phyloP scores from a whole-genome alignment of 305 asterid species.

The Fraxinus velutina region DNA sequence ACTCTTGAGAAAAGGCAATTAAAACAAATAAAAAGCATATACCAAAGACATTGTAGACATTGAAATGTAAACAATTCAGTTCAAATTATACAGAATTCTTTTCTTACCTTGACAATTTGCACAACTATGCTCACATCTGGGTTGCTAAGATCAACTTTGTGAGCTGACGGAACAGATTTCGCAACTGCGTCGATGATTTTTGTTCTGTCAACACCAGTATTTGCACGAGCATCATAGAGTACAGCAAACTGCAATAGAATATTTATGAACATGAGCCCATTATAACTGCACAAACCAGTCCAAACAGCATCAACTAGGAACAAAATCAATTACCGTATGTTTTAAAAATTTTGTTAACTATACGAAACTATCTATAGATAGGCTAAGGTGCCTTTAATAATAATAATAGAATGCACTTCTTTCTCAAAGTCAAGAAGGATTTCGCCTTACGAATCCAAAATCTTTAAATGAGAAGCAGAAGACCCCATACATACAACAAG shows the following conservation, averaged over 20 bases:
- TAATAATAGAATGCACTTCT: not conserved
- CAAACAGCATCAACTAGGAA: not conserved
- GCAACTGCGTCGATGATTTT: constrained; percentile 84
- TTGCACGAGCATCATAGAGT: constrained; percentile 88
- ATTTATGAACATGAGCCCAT: not conserved
- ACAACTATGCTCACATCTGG: constrained; percentile 76
- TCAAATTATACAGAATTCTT: not conserved
- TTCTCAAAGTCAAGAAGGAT: not conserved
- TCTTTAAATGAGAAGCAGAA: not conserved
- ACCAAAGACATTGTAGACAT: not conserved
- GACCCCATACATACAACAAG: not conserved
- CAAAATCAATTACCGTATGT: not conserved
- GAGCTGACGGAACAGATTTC: constrained; percentile 67
- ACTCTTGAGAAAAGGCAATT: not conserved
- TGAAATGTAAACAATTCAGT: not conserved
- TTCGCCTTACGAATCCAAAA: not conserved
- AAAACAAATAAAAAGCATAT: not conserved
- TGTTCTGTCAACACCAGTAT: constrained; percentile 71
- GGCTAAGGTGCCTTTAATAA: not conserved
- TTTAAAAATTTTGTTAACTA: not conserved
- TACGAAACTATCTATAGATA: not conserved
- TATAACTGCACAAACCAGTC: not conserved
- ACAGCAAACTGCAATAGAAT: constrained; percentile 65
- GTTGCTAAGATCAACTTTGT: constrained; percentile 81
- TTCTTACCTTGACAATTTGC: constrained; percentile 78